Base-by-base conservation (phyloP, 768 basidiomycete genomes). In the Mycena venus region DNA sequence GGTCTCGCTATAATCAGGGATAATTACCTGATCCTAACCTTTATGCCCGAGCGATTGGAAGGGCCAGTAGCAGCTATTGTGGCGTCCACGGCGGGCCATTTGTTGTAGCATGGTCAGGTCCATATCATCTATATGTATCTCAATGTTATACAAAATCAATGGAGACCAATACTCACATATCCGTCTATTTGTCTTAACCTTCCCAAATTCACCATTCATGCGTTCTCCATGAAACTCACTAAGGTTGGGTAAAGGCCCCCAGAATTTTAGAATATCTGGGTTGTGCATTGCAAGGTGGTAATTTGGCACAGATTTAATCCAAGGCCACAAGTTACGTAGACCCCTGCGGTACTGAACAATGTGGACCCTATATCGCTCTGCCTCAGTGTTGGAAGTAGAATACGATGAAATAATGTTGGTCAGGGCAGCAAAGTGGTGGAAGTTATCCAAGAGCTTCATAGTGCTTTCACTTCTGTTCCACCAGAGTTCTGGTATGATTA, bases 181-280 rank as follows among this genome's bases (percentile, higher is more conserved):
- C 7, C 53, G 68, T 0, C 44, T 51, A 38, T 77, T 74, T n/a
- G 69, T 74, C 29, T 62, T 64, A 11, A 72, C 56, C 34, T 68
- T 74, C 8, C 70, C 68, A 11, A 78, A 55, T 11, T 32, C 23
- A 9, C 77, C 77, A 66, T 76, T 78, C 32, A 75, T 32, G 5
- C 44, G 71, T 51, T 78, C 77, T 7, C 75, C 74, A 8, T 66
- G 60, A 70, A 75, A 75, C 55, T 78, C 77, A 56, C 70, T 73
- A 7, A 78, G 17, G 7, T 10, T 19, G 3, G 74, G 21, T 12
- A 70, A 12, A 3, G 77, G 74, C 2, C 77, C 77, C 77, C 77
- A 78, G 42, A 51, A 72, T 70, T 73, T 72, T 38, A 77, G 9
- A 10, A 42, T 38, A 6, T 55, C 27, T 27, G 23, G 32, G 42